phyloP scores from a whole-genome alignment of 2,329 filamentous ascomycete genomes.

The Zymoseptoria brevis region DNA sequence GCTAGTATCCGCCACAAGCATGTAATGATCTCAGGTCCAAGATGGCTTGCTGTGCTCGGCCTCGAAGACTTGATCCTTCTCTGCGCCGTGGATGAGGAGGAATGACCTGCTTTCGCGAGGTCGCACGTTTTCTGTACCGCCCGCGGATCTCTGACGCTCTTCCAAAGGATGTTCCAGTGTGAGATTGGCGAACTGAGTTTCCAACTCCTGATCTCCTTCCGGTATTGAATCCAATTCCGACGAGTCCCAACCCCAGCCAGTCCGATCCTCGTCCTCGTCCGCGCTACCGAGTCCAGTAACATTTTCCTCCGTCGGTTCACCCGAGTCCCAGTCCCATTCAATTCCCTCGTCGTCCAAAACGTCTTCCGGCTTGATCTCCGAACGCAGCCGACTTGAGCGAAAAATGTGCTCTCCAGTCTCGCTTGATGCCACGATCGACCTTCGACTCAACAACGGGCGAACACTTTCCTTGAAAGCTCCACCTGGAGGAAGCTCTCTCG shows the following conservation, averaged over 20 bases:
- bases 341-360: conserved; percentile 4
- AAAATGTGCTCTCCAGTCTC: not conserved
- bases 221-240: not conserved
- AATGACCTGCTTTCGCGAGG: not conserved
- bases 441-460: conserved; percentile 11
- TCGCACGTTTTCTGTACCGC: not conserved
- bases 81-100: not conserved
- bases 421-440: not conserved
- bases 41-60: not conserved
- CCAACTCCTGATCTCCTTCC: not conserved
- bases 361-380: conserved; percentile 20
- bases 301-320: conserved; percentile 9
- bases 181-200: not conserved
- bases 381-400: conserved; percentile 11
- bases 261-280: conserved; percentile 2
- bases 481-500: conserved; percentile 6
- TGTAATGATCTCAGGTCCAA: not conserved
- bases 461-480: conserved; percentile 6
- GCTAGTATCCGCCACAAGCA: not conserved
- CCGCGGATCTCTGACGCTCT: not conserved
- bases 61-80: not conserved
- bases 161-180: not conserved
- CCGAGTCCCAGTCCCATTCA: not conserved
- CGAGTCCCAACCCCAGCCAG: not conserved
- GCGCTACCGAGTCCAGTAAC: conserved; percentile 9